Conservation (phyloP, 116 monocot species). For the Posidonia oceanica region DNA sequence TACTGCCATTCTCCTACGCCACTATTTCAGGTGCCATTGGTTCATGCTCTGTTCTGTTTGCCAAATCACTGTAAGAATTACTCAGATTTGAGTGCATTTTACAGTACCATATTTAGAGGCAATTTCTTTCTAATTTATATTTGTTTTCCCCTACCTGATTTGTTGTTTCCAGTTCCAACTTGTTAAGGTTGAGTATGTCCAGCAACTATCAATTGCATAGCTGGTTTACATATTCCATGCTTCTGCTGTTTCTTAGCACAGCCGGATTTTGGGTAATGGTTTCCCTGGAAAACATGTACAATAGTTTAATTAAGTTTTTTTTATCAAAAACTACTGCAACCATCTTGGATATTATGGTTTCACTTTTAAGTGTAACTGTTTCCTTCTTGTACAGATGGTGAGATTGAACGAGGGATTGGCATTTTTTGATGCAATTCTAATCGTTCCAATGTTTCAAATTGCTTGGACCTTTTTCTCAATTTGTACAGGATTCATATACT, state of each 20-base stretch:
- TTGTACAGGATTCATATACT: constrained; percentile 96
- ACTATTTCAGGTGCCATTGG: constrained; percentile 91
- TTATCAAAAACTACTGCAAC: too few species aligned
- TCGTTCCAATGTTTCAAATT: constrained; percentile 99
- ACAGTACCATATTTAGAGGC: too few species aligned
- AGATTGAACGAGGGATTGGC: constrained; percentile 97
- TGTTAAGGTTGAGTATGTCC: constrained; percentile 78
- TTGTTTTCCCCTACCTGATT: background rate
- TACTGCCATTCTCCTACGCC: constrained; percentile 92
- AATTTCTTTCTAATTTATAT: too few species aligned
- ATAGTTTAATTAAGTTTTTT: too few species aligned
- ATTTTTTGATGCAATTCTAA: constrained; percentile 88
- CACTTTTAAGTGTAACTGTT: background rate
- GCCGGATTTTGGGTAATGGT: constrained; percentile 95
- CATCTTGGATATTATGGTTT: background rate
- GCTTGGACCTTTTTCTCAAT: constrained; percentile 99
- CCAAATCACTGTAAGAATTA: constrained; percentile 83
- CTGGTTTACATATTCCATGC: constrained; percentile 91
- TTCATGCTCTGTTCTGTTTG: constrained; percentile 96
- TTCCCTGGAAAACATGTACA: background rate
- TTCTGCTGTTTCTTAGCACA: constrained; percentile 73
- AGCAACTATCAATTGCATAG: constrained; percentile 80
- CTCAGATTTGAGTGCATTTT: background rate
- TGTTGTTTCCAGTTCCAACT: constrained; percentile 58
- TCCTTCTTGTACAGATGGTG: constrained; percentile 49